phyloP scores from a whole-genome alignment of 2,329 filamentous ascomycete species.

The Neopestalotiopsis rosae region DNA sequence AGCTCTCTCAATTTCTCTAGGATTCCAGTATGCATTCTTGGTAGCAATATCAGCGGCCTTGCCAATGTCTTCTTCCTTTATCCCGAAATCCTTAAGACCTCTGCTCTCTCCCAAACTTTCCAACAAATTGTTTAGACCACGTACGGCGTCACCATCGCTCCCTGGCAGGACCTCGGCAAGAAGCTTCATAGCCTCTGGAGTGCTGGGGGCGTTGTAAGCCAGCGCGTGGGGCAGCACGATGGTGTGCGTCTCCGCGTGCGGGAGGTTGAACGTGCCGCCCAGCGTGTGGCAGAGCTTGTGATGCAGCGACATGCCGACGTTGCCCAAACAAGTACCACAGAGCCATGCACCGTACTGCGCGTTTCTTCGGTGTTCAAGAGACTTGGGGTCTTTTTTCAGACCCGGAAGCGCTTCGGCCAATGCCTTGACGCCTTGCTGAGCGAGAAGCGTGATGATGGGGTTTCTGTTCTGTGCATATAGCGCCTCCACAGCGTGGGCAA shows the following conservation, averaged over 20 bases:
- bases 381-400: conserved; percentile 52
- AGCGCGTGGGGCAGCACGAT: conserved; percentile 67
- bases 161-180: conserved; percentile 60
- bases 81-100: conserved; percentile 58
- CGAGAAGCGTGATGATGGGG: conserved; percentile 63
- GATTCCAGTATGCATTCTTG: conserved; percentile 65
- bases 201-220: conserved; percentile 64
- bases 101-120: conserved; percentile 58
- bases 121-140: conserved; percentile 61
- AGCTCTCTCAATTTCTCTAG: conserved; percentile 55
- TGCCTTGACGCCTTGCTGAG: conserved; percentile 60
- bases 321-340: conserved; percentile 64
- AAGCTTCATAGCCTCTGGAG: conserved; percentile 56
- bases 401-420: conserved; percentile 59
- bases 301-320: conserved; percentile 67
- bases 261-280: conserved; percentile 67
- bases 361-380: conserved; percentile 50
- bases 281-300: conserved; percentile 72
- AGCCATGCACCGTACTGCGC: conserved; percentile 71
- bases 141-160: conserved; percentile 62
- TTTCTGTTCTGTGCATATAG: conserved; percentile 67
- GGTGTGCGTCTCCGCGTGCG: conserved; percentile 70
- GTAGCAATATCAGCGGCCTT: conserved; percentile 64
- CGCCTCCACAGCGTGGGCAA: conserved; percentile 70
- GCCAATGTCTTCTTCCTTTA: conserved; percentile 66